Evolutionary conservation across 805 yeast genomes (phyloP), one percentile per base, ranked within the genome.

Genomic region (Cyberlindnera mrakii): DNA sequence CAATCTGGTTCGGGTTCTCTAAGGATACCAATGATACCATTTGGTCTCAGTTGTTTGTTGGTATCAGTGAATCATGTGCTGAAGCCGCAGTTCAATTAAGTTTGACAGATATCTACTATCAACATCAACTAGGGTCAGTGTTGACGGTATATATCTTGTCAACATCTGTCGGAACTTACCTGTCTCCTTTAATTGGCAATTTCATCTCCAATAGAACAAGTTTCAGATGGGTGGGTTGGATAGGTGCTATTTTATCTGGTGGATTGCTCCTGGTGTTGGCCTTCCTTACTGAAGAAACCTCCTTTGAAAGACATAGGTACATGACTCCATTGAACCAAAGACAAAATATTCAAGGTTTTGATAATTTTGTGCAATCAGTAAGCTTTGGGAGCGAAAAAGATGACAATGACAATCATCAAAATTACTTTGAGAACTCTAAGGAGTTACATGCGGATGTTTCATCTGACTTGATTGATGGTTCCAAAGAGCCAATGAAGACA

Each of bases 101-200:
- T 37, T 71, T 74, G 53, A 75, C 88, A 3, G 95, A 87, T 58
- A 74, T 85, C 58, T 86, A 77, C 58, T 86, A 72, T 63, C 83
- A 79, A 50, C 95, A 86, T 60, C 89, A 85, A 57, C 67, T 85
- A 19, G 88, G 90, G 40, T 68, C 80, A 25, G 78, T 78, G 11
- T 71, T 87, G 60, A 85, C 93, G 0, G 68, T 80, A 14, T 87
- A 85, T 63, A 85, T 84, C 48, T 56, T 85, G 64, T 80, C 86
- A 20, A 80, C 88, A 4, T 79, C 89, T 30, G 74, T 80, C 13
- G 91, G 93, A 42, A 82, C 90, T 2, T 85, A 80, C 57, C 64
- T 85, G 46, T 91, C 93, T 3, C 95, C 95, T 2, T 64, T 86
- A 41, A 72, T 84, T 49, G 90, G 88, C 16, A 89, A 88, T n/a